Conservation (phyloP, 2,329 filamentous ascomycete species). For the Venturia aucupariae region DNA sequence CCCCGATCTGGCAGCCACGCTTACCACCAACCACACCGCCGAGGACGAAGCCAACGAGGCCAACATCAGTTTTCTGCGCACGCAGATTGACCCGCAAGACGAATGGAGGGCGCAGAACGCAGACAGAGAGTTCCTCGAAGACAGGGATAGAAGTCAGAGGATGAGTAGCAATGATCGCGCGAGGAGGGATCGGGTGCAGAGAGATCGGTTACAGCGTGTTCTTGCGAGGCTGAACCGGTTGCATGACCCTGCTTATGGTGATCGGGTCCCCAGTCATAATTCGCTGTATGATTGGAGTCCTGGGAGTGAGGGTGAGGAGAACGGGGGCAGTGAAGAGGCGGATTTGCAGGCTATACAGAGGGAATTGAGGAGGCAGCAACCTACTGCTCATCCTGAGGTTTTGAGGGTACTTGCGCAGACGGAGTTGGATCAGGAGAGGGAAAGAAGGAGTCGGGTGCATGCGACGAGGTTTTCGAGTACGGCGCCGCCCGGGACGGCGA, state of each 20-base stretch:
- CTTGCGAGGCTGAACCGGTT: constrained; percentile 37
- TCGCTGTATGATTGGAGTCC: constrained; percentile 51
- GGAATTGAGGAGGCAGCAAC: constrained; percentile 31
- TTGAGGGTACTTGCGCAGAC: constrained; percentile 28
- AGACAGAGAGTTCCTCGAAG: constrained; percentile 14
- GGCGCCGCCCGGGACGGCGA: constrained; percentile 16
- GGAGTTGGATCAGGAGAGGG: constrained; percentile 27
- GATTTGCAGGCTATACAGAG: constrained; percentile 33
- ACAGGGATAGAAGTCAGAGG: constrained; percentile 8
- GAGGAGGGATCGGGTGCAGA: constrained; percentile 32
- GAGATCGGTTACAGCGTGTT: constrained; percentile 34
- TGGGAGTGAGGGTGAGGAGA: constrained; percentile 8
- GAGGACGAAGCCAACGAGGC: constrained; percentile 39
- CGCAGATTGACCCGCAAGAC: constrained; percentile 27
- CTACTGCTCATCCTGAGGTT: constrained; percentile 30
- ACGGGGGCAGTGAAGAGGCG: neutral
- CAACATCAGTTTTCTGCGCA: constrained; percentile 44
- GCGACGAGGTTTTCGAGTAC: constrained; percentile 20
- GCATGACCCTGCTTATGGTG: constrained; percentile 40
- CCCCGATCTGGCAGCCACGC: constrained; percentile 14
- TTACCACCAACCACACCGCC: constrained; percentile 13
- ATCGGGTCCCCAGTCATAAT: constrained; percentile 44
- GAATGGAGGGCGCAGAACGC: constrained; percentile 26
- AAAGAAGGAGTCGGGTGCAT: constrained; percentile 22
- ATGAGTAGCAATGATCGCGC: constrained; percentile 28